These are phyloP conservation scores for Chernovozyma sophiae-reginae DNA, from an alignment of 1,139 yeast genomes.

Conservation along the genomic window DNA sequence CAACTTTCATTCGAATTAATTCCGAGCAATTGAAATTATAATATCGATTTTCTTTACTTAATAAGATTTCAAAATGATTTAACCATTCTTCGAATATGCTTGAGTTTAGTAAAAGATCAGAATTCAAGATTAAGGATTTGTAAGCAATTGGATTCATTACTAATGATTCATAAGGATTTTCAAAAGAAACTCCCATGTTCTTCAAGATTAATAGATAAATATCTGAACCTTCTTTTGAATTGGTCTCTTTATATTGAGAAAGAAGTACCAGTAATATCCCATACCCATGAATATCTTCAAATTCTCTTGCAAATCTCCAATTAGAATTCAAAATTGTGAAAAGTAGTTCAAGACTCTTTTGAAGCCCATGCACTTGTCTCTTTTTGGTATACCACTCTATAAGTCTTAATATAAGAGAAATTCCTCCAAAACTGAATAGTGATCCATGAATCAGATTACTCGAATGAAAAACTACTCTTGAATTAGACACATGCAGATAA, in stretches of 20 bases:
- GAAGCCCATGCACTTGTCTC: slow-evolving; percentile 17
- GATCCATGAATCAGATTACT: slow-evolving; percentile 21
- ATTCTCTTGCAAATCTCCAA: slow-evolving; percentile 40
- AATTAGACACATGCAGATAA: not conserved
- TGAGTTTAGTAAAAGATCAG: slow-evolving; percentile 32
- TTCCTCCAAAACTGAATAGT: slow-evolving; percentile 36
- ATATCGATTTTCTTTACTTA: slow-evolving; percentile 45
- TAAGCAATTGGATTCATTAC: slow-evolving; percentile 29
- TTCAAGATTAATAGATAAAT: not conserved
- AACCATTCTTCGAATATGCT: slow-evolving; percentile 48
- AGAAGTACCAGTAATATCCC: slow-evolving; percentile 24
- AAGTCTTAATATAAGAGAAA: slow-evolving; percentile 26
- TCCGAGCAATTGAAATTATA: slow-evolving; percentile 46
- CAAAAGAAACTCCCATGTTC: not conserved
- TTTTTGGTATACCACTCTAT: slow-evolving; percentile 25
- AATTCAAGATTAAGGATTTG: slow-evolving; percentile 28
- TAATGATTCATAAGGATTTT: slow-evolving; percentile 17
- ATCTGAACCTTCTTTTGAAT: not conserved
- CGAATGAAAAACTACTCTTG: slow-evolving; percentile 10
- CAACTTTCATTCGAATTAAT: slow-evolving; percentile 48
- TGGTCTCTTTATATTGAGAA: slow-evolving; percentile 1
- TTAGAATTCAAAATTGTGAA: slow-evolving; percentile 27
- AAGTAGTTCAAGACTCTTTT: slow-evolving; percentile 21
- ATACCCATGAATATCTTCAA: slow-evolving; percentile 41
- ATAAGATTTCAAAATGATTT: slow-evolving; percentile 53